Evolutionary conservation across 116 monocot species (phyloP), one percentile per base, ranked within the genome.

Genomic region (Thalassia testudinum): DNA sequence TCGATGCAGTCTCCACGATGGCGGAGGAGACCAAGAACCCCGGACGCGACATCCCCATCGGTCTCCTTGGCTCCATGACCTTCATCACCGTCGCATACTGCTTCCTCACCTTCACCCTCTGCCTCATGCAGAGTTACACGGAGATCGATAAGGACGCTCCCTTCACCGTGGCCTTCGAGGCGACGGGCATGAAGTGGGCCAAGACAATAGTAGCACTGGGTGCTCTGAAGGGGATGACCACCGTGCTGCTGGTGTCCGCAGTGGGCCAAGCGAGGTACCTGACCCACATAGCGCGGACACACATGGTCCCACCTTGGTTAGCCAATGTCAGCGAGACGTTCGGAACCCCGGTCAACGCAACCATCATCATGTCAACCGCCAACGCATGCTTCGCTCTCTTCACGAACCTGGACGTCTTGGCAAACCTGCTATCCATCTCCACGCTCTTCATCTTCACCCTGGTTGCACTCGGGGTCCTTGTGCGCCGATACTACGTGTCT

Each of bases 401-500:
- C 86, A 92, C 92, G 24, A 37, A 68, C 26, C 79, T 92, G 22
- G 4, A 10, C 42, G 64, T 92, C 47, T 70, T 92, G 14, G 56
- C 86, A 24, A 86, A 86, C 68, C 86, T 92, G 40, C 79, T 92
- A 17, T 92, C 92, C 65, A 82, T 91, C 69, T 85, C 91, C 57
- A 92, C 92, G 18, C 86, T 92, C 15, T 92, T 92, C 72, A 83
- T 92, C 52, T 92, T 92, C 80, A 79, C 74, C 79, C 80, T 92
- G 17, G 92, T 92, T 43, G 86, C 86, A 27, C 47, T 92, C 1
- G 92, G 86, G 0, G 76, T 92, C 7, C 79, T 92, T 23, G 86
- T 86, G 42, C 70, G 92, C 5, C 66, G 92, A 18, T 67, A 92
- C 77, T 92, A 92, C 60, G 80, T 72, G 23, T 1, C 37, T 23